A percentile compares a stretch with the other conserved stretches of the same genome.
These are phyloP conservation scores for Debaryomyces sp. DNA, from an alignment of 1,139 yeast genomes.

Conservation along the genomic window DNA sequence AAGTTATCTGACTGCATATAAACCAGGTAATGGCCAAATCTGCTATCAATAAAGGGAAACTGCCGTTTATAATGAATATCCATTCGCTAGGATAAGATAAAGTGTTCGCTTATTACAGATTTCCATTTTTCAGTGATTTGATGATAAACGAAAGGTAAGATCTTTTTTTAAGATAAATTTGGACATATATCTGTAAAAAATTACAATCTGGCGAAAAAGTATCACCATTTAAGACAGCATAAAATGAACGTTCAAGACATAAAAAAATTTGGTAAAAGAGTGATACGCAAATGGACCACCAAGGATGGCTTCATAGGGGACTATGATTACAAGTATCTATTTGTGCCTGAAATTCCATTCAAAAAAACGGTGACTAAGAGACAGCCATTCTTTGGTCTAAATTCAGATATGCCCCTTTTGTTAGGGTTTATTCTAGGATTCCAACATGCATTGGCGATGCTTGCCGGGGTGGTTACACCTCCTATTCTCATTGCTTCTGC, in stretches of 20 bases:
- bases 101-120: neutral
- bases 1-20: neutral
- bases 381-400: constrained; percentile 80
- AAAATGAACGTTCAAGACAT: constrained; percentile 14
- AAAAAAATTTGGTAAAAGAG: constrained; percentile 23
- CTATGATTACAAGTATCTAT: constrained; percentile 76
- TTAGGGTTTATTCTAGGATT: constrained; percentile 78
- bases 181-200: neutral
- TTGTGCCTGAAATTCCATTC: constrained; percentile 79
- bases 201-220: neutral
- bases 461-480: constrained; percentile 90
- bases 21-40: neutral
- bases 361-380: constrained; percentile 49
- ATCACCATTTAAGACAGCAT: neutral
- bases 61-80: neutral
- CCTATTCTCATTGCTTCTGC: constrained; percentile 67
- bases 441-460: constrained; percentile 86
- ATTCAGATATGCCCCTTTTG: constrained; percentile 76
- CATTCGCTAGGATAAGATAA: neutral
- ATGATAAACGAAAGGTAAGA: neutral
- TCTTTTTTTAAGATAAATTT: neutral
- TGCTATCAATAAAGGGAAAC: neutral
- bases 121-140: neutral
- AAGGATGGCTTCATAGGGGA: constrained; percentile 80
- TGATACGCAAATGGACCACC: constrained; percentile 57